These are phyloP conservation scores for Pyrenopolyporus hunteri DNA, from an alignment of 495 filamentous ascomycete genomes.

Conservation along the genomic window DNA sequence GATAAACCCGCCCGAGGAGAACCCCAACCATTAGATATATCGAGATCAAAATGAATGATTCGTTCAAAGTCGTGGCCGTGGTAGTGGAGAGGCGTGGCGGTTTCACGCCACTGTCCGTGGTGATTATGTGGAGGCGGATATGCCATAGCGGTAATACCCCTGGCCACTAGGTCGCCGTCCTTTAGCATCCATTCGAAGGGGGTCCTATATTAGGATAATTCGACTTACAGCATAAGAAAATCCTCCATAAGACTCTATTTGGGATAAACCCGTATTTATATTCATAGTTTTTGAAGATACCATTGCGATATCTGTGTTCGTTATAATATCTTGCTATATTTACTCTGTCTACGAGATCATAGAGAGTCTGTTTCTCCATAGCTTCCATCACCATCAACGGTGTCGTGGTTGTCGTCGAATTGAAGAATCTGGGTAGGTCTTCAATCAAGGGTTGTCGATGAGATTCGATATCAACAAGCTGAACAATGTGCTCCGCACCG, in stretches of 20 bases:
- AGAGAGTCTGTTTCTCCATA: neutral
- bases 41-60: conserved; percentile 21
- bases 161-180: neutral
- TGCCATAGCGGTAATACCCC: conserved; percentile 10
- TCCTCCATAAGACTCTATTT: conserved; percentile 14
- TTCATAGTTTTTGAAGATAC: too few relatives aligned
- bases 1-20: neutral
- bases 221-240: conserved; percentile 20
- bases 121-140: neutral
- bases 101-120: neutral
- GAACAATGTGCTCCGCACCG: neutral
- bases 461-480: conserved; percentile 1
- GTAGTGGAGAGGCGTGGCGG: too few relatives aligned
- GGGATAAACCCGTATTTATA: conserved; percentile 10
- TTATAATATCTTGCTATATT: neutral
- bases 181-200: neutral
- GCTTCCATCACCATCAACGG: conserved; percentile 17
- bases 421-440: neutral
- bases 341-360: neutral
- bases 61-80: neutral
- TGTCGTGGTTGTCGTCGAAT: neutral
- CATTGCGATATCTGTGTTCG: neutral
- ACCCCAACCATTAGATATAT: conserved; percentile 7
- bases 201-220: neutral
- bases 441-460: too few relatives aligned